These are phyloP conservation scores for Argentina anserina DNA, from an alignment of 306 rosid species.

Conservation along the genomic window DNA sequence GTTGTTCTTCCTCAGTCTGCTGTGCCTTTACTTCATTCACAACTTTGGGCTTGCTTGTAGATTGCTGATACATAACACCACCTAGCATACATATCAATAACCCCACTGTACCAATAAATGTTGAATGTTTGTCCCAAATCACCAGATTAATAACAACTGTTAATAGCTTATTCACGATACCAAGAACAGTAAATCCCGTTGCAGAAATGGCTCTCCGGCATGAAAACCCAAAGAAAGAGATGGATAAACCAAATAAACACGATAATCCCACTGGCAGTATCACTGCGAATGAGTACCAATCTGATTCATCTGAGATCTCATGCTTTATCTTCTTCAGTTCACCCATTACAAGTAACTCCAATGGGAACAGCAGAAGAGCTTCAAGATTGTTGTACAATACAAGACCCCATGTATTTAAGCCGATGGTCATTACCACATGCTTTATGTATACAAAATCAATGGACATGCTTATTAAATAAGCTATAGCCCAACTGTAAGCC, in stretches of 20 bases:
- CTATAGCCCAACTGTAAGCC: constrained; percentile 71
- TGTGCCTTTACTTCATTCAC: constrained; percentile 32
- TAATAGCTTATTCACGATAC: constrained; percentile 68
- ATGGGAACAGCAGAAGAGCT: constrained; percentile 63
- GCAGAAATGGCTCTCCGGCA: constrained; percentile 81
- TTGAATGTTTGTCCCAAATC: constrained; percentile 72
- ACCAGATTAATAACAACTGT: constrained; percentile 65
- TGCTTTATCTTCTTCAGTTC: constrained; percentile 70
- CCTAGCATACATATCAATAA: constrained; percentile 68
- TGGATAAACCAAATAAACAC: constrained; percentile 57
- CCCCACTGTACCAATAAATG: constrained; percentile 63
- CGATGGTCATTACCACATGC: constrained; percentile 70
- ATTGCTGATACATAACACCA: constrained; percentile 67
- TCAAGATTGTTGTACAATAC: constrained; percentile 68
- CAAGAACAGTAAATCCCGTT: constrained; percentile 73
- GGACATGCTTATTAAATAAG: constrained; percentile 64
- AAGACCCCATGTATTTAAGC: constrained; percentile 74
- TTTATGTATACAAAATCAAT: constrained; percentile 79
- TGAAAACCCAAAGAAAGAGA: constrained; percentile 87
- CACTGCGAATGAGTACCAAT: constrained; percentile 53
- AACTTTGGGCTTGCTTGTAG: constrained; percentile 61
- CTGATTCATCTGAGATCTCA: constrained; percentile 61
- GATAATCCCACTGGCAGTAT: constrained; percentile 65
- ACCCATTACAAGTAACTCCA: constrained; percentile 78
- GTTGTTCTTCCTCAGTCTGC: constrained; percentile 50